These are phyloP conservation scores for Bothriochloa decipiens DNA, from an alignment of 176 grass and related monocot genomes.

Conservation along the genomic window DNA sequence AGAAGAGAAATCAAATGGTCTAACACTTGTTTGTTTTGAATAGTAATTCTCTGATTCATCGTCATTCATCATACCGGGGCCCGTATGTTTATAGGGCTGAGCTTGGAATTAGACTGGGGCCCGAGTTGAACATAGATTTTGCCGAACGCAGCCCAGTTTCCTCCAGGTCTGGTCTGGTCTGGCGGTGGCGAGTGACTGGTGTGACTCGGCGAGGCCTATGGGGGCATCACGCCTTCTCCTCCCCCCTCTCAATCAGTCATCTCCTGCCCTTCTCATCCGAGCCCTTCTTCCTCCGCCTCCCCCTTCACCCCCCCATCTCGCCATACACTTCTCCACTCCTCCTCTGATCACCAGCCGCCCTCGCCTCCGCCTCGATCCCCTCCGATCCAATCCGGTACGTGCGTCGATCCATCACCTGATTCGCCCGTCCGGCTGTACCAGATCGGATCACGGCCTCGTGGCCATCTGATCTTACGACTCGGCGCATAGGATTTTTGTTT, in stretches of 20 bases:
- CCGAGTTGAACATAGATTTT: neutral
- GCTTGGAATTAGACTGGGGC: neutral
- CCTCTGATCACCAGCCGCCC: constrained; percentile 45
- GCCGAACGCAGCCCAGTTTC: neutral
- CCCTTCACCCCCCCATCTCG: neutral
- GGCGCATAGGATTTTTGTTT: neutral
- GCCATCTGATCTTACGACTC: constrained; percentile 31
- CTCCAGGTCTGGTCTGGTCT: neutral
- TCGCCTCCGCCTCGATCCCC: constrained; percentile 27
- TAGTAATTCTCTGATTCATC: neutral
- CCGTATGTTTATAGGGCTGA: neutral
- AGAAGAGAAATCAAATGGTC: no score
- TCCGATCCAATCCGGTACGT: constrained; percentile 49
- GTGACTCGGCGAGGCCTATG: neutral
- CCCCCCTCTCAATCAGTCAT: constrained; percentile 1
- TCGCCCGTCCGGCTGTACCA: neutral
- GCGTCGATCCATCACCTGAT: constrained; percentile 43
- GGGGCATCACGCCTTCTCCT: neutral
- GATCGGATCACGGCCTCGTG: constrained; percentile 42
- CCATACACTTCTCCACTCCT: constrained; percentile 41
- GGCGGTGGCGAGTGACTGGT: neutral
- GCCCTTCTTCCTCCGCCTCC: neutral
- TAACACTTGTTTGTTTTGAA: no score
- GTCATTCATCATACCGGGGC: neutral
- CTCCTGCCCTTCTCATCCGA: constrained; percentile 3